Conservation (phyloP, 306 rosid species). For the Glycine latifolia region DNA sequence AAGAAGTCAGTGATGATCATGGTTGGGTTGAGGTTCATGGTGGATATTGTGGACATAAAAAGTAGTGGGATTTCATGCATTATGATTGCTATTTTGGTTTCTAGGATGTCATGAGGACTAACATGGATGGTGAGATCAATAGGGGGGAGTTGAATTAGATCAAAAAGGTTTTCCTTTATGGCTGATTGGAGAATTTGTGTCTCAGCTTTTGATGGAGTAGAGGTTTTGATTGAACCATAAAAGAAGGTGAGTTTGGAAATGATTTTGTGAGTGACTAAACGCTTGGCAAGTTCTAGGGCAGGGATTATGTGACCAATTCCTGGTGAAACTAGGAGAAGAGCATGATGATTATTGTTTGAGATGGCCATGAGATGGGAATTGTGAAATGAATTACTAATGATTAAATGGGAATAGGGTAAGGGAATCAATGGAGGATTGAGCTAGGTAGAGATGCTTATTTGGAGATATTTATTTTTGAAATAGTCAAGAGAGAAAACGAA, state of each 20-base stretch:
- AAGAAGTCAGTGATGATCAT: neutral
- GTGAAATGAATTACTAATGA: neutral
- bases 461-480: too few species aligned
- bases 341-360: neutral
- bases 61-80: neutral
- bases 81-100: neutral
- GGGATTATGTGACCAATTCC: slow-evolving; percentile 42
- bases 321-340: neutral
- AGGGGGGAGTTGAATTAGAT: slow-evolving; percentile 26
- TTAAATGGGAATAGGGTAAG: neutral
- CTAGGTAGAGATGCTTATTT: neutral
- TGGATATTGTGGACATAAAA: slow-evolving; percentile 7
- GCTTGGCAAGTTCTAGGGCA: slow-evolving; percentile 5
- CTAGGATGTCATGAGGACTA: neutral
- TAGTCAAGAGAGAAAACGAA: too few species aligned
- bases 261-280: slow-evolving; percentile 6
- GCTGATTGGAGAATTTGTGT: slow-evolving; percentile 3
- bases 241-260: slow-evolving; percentile 21
- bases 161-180: neutral
- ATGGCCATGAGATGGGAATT: neutral
- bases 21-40: slow-evolving; percentile 3
- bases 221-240: neutral
- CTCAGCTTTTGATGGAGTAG: neutral
- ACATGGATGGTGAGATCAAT: neutral
- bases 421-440: neutral